Conservation (phyloP, 2,329 filamentous ascomycete genomes). For the Lachnellula subtilissima region DNA sequence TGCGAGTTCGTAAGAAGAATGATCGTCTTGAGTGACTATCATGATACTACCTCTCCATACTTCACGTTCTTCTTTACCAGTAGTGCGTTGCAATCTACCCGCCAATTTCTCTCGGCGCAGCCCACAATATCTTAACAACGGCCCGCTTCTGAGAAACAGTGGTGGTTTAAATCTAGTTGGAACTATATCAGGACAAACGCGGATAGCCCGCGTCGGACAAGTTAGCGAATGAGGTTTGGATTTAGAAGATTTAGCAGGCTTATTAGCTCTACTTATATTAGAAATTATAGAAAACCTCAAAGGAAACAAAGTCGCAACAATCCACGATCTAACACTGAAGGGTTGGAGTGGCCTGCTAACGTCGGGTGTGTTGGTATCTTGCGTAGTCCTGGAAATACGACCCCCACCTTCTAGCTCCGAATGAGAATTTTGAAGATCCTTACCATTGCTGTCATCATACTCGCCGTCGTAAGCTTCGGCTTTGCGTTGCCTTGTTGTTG, state of each 20-base stretch:
- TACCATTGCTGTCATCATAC: conserved; percentile 59
- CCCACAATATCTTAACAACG: conserved; percentile 83
- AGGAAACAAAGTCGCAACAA: not conserved
- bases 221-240: conserved; percentile 30
- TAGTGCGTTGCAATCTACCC: conserved; percentile 33
- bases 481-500: conserved; percentile 35
- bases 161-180: conserved; percentile 76
- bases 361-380: no score
- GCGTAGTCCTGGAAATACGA: conserved; percentile 7
- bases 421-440: conserved; percentile 24
- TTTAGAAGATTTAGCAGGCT: not conserved
- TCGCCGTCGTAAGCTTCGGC: conserved; percentile 63
- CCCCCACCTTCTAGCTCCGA: conserved; percentile 11
- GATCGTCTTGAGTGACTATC: conserved; percentile 85
- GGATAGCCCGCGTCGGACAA: conserved; percentile 33
- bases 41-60: conserved; percentile 92
- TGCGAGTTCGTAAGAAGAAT: conserved; percentile 76
- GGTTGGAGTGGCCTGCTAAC: no score
- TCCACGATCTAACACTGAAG: no score
- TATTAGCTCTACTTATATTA: not conserved
- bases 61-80: conserved; percentile 54
- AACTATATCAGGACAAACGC: conserved; percentile 30
- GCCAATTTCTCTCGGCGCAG: conserved; percentile 58
- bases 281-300: not conserved
- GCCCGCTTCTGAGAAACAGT: conserved; percentile 84